Percentiles rank a stretch among this genome's conserved stretches.
These are phyloP conservation scores for Lecanicillium sp. DNA, from an alignment of 2,329 filamentous ascomycete species.

Conservation along the genomic window DNA sequence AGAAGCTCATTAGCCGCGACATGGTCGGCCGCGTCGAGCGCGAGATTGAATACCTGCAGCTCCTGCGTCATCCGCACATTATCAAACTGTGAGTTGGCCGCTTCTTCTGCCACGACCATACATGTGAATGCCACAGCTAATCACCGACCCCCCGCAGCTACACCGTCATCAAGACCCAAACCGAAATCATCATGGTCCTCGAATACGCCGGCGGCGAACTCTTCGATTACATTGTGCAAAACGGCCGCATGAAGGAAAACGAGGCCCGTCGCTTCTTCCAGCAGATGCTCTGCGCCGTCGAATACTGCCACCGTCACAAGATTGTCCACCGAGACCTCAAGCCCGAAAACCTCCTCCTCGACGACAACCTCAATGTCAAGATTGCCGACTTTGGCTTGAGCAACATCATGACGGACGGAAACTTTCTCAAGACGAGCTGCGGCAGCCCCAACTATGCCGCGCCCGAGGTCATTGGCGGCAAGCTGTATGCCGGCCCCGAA, in stretches of 20 bases:
- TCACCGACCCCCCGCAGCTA: constrained; percentile 45
- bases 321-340: constrained; percentile 97
- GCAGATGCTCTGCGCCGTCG: constrained; percentile 96
- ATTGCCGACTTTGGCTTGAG: constrained; percentile 98
- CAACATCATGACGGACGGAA: constrained; percentile 99
- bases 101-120: not conserved
- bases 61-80: constrained; percentile 93
- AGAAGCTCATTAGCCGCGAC: constrained; percentile 92
- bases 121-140: too few species aligned
- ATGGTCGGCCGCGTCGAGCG: constrained; percentile 97
- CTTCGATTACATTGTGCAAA: constrained; percentile 95
- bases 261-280: constrained; percentile 98
- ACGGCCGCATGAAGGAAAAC: constrained; percentile 83
- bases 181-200: constrained; percentile 97
- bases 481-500: constrained; percentile 93
- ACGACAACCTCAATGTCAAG: constrained; percentile 95
- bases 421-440: constrained; percentile 97
- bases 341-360: constrained; percentile 90
- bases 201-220: constrained; percentile 95
- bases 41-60: constrained; percentile 95
- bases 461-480: constrained; percentile 95
- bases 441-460: constrained; percentile 98
- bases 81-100: constrained; percentile 77
- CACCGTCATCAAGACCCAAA: constrained; percentile 90
- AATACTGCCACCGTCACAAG: constrained; percentile 98